These are phyloP conservation scores for Globisporangium spinosum DNA, from an alignment of 352 stramenopile species.

Conservation along the genomic window DNA sequence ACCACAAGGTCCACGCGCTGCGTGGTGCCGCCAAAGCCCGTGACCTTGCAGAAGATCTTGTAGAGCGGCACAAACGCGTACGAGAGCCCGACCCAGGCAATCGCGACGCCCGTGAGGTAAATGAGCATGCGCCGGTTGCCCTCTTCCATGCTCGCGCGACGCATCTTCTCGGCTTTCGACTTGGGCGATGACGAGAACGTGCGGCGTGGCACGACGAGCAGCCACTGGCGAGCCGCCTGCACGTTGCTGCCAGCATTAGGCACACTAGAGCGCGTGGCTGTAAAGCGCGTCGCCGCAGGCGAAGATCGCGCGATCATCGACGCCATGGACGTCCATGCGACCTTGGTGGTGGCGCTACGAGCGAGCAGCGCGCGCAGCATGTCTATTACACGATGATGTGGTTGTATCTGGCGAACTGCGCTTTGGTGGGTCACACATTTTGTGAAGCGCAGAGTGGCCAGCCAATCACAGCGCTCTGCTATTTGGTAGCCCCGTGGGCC, in stretches of 20 bases:
- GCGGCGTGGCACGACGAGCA: constrained; percentile 23
- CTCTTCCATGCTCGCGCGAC: constrained; percentile 62
- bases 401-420: constrained; percentile 19
- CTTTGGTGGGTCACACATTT: constrained; percentile 29
- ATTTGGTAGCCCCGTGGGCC: not conserved
- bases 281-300: not conserved
- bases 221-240: constrained; percentile 13
- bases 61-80: constrained; percentile 98
- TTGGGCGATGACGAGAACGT: constrained; percentile 44
- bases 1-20: constrained; percentile 73
- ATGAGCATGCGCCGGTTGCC: constrained; percentile 90
- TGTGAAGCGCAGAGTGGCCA: not conserved
- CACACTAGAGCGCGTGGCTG: not conserved
- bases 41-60: constrained; percentile 99
- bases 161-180: constrained; percentile 40
- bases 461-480: not conserved
- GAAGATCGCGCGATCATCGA: not conserved
- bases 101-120: constrained; percentile 91
- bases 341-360: not conserved
- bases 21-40: constrained; percentile 95
- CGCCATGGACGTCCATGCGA: not conserved
- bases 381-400: constrained; percentile 7
- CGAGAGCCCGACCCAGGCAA: constrained; percentile 92
- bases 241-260: constrained; percentile 1
- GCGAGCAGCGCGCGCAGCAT: constrained; percentile 19